These are phyloP conservation scores for Fomitopsis serialis DNA, from an alignment of 768 basidiomycete genomes.

Conservation along the genomic window DNA sequence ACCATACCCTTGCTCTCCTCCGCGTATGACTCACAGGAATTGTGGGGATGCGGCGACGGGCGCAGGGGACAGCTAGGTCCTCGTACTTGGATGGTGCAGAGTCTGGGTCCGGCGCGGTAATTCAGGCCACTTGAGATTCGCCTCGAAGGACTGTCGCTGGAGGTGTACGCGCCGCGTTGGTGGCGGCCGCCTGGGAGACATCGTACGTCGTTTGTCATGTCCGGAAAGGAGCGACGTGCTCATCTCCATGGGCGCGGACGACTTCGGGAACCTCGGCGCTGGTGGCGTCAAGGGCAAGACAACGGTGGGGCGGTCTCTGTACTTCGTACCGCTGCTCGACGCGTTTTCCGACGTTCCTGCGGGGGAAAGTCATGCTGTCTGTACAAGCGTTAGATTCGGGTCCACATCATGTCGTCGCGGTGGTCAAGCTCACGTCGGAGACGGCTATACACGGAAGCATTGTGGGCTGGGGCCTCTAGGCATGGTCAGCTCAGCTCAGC, in stretches of 20 bases:
- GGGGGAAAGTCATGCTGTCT: constrained; percentile 9
- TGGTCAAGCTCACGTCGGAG: constrained; percentile 27
- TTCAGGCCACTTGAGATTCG: constrained; percentile 43
- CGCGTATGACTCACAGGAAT: constrained; percentile 30
- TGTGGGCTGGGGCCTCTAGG: constrained; percentile 80
- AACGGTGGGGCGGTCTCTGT: constrained; percentile 22
- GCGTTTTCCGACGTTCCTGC: constrained; percentile 1
- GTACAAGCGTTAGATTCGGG: constrained; percentile 42
- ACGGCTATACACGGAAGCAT: constrained; percentile 24
- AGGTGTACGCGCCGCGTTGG: constrained; percentile 39
- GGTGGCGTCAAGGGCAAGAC: constrained; percentile 24
- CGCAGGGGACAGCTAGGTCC: constrained; percentile 67
- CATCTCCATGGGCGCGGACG: constrained; percentile 74
- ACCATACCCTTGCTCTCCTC: constrained; percentile 72
- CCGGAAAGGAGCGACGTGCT: constrained; percentile 43
- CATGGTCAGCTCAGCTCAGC: constrained; percentile 76
- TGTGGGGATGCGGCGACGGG: constrained; percentile 80
- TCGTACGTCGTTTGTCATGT: constrained; percentile 61
- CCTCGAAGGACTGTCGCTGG: constrained; percentile 29
- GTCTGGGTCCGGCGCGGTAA: constrained; percentile 26
- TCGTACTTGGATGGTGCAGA: constrained; percentile 18
- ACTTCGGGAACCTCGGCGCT: constrained; percentile 71
- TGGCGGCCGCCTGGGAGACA: constrained; percentile 82
- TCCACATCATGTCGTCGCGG: constrained; percentile 64
- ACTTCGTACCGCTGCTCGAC: constrained; percentile 36